phyloP scores from a whole-genome alignment of 1,284 basidiomycete genomes.

The Trichosporon ovoides region DNA sequence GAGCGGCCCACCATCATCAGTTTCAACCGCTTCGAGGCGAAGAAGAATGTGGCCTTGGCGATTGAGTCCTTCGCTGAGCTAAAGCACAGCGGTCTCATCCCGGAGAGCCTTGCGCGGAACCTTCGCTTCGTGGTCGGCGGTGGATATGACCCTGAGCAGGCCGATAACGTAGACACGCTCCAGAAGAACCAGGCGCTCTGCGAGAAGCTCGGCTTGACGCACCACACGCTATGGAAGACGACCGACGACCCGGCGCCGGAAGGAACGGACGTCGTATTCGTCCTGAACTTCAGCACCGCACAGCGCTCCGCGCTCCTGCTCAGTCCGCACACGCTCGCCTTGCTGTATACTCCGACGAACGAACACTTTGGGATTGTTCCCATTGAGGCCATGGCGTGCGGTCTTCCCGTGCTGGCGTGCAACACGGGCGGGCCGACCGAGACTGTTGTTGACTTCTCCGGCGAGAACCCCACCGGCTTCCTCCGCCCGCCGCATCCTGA shows the following conservation, averaged over 20 bases:
- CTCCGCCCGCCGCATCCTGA: constrained; percentile 59
- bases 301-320: constrained; percentile 74
- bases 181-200: constrained; percentile 57
- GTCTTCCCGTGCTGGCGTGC: constrained; percentile 82
- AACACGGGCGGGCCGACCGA: constrained; percentile 89
- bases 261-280: constrained; percentile 66
- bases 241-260: constrained; percentile 47
- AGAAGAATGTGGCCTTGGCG: constrained; percentile 84
- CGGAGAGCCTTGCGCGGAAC: constrained; percentile 23
- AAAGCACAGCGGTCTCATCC: constrained; percentile 22
- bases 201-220: constrained; percentile 52
- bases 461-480: constrained; percentile 58
- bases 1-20: constrained; percentile 73
- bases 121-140: constrained; percentile 70
- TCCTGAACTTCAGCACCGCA: constrained; percentile 75
- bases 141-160: constrained; percentile 65
- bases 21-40: constrained; percentile 91
- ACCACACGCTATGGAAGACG: constrained; percentile 50
- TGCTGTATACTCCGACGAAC: constrained; percentile 90
- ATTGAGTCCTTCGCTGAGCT: constrained; percentile 62
- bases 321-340: constrained; percentile 58
- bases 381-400: constrained; percentile 89
- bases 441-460: constrained; percentile 62
- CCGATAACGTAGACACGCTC: constrained; percentile 66
- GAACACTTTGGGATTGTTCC: constrained; percentile 98